Base-by-base conservation (phyloP, 495 filamentous ascomycete species). In the Usnea hakonensis region DNA sequence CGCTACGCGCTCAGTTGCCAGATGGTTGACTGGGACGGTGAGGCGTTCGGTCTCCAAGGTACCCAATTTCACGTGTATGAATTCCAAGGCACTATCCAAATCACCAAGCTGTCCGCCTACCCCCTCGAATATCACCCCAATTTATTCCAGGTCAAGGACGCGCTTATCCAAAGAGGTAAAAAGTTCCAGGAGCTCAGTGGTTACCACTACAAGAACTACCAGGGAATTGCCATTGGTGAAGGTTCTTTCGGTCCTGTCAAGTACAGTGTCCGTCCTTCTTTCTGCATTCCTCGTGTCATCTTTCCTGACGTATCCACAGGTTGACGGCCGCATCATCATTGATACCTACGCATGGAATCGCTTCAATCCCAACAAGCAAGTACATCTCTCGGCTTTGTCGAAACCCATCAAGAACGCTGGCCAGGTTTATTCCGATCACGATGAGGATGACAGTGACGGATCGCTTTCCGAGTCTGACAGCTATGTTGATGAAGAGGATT, bases 1-100 rank as follows among this genome's bases (percentile, higher is more conserved):
- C 50, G 35, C 26, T 60, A 56, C 35, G 14, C 9, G 19, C 33
- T 69, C 1, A 58, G 60, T 0, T 73, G 68, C 63, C 69, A 77
- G 37, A 83, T 80, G 60, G 75, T 88, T 50, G 83, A 87, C 57
- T 86, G 77, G 57, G 78, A 86, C 58, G 87, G 87, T 16, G 76
- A 77, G 10, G 72, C 71, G 0, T 88, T 87, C 60, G 84, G 87
- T 11, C 75, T 74, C 10, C 67, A 68, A 38, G 69, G 71, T 48
- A 64, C 76, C 23, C 64, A 65, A 5, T 76, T 83, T 55, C 62
- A 64, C 23, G 80, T 89, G 33, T 65, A 66, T 30, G 59, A 67
- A 23, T 90, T 83, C 65, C 68, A 73, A 26, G 87, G 86, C 21
- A 86, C 83, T 33, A 73, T 67, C 23, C 72, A 78, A 28, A 86